Evolutionary conservation across 73 alveolate genomes (phyloP).

Genomic region (Paramecium sexaurelia): DNA sequence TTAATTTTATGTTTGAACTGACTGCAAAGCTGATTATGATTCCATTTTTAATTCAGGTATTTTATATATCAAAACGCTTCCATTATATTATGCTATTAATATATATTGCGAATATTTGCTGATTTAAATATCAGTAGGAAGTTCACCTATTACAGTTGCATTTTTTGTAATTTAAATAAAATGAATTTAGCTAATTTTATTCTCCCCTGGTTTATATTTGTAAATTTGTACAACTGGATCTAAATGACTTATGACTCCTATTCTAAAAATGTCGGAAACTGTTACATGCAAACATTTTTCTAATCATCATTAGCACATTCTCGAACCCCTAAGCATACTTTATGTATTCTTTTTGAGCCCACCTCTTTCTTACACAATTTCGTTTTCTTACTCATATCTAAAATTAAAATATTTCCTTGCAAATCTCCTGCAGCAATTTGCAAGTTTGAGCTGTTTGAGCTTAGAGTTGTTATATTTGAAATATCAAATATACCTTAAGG

Average conservation of each 20-base stretch:
- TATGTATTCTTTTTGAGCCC: slow-evolving; percentile 34
- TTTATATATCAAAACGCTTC: slow-evolving; percentile 33
- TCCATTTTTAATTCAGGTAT: slow-evolving; percentile 53
- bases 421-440: slow-evolving; percentile 63
- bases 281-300: slow-evolving; percentile 47
- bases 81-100: slow-evolving; percentile 55
- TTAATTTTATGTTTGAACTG: background rate
- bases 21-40: background rate
- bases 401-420: slow-evolving; percentile 41
- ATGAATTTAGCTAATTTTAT: slow-evolving; percentile 34
- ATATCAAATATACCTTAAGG: slow-evolving; percentile 67
- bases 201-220: slow-evolving; percentile 55
- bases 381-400: slow-evolving; percentile 62
- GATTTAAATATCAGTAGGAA: slow-evolving; percentile 53
- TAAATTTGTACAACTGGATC: slow-evolving; percentile 61
- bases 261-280: background rate
- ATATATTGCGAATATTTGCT: slow-evolving; percentile 41
- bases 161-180: slow-evolving; percentile 49
- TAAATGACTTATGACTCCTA: slow-evolving; percentile 27
- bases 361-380: slow-evolving; percentile 61
- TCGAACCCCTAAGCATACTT: background rate
- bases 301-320: slow-evolving; percentile 36
- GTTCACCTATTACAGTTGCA: slow-evolving; percentile 30
- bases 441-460: slow-evolving; percentile 24
- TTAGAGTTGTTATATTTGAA: slow-evolving; percentile 23